Evolutionary conservation across 495 filamentous ascomycete genomes (phyloP), one percentile per base, ranked within the genome.

Genomic region (Ramalina peruviana): DNA sequence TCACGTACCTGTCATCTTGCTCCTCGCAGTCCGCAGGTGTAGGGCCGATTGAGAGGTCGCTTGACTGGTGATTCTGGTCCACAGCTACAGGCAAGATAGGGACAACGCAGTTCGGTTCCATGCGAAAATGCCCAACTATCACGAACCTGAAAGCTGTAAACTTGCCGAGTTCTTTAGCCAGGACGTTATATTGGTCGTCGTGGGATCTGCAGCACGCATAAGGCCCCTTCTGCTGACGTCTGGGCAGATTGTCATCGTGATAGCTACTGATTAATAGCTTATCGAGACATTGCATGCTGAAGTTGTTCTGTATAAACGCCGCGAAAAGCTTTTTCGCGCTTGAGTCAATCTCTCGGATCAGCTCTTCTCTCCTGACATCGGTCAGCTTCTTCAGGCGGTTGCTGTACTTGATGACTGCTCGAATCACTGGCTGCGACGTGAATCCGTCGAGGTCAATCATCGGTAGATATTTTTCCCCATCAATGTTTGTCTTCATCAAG

Each of bases 231-330:
- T 12, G 1, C 11, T 20, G 20, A 15, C 10, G 40, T 4, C 9
- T 15, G 40, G 40, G 39, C 17, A 44, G 2, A 0, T 30, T 45
- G 17, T 45, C 19, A n/a, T 51, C 49, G 19, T 21, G 21, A 19
- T 36, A 47, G 25, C 37, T 40, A 4, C 2, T 1, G 13, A 41
- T 36, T 23, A 55, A 12, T 6, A 56, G 19, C 2, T 30, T 37
- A 3, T 49, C 48, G 4, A 56, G 33, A 15, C 54, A 56, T 20
- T 49, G 41, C 43, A 49, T 56, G 13, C 16, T 1, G 3, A 52
- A 15, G 3, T 46, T 1, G 7, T 25, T 17, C 10, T 44, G 19
- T 11, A 56, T 33, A 20, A 26, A 56, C 33, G 52, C 42, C 0
- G 39, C 36, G 12, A 52, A 12, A 5, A 52, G 49, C 4, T 11